Evolutionary conservation across 768 basidiomycete species (phyloP).

Genomic region (Coprinopsis marcescibilis): DNA sequence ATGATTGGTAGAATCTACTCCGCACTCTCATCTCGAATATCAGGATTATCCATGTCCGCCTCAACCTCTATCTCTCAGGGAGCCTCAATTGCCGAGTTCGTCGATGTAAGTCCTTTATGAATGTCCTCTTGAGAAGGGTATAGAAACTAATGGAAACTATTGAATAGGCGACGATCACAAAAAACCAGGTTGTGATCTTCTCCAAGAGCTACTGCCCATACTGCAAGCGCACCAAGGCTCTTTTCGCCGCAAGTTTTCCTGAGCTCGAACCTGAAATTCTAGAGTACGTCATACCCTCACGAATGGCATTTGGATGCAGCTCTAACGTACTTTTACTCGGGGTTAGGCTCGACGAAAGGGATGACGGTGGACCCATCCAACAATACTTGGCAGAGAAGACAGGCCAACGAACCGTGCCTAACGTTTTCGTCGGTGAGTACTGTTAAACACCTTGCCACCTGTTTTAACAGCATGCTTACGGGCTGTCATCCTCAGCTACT

Average conservation of each 20-base stretch:
- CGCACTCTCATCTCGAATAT: conserved; percentile 21
- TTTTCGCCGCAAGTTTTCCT: conserved; percentile 37
- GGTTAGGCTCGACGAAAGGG: conserved; percentile 49
- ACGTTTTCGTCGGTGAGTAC: conserved; percentile 66
- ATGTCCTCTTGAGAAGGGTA: not conserved
- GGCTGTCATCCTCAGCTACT: conserved; percentile 31
- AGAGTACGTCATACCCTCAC: conserved; percentile 35
- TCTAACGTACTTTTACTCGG: not conserved
- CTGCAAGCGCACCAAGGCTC: conserved; percentile 42
- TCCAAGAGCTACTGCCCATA: conserved; percentile 56
- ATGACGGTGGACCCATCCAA: conserved; percentile 62
- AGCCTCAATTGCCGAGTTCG: conserved; percentile 30
- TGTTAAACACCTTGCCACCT: not conserved
- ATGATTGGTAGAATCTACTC: conserved; percentile 25
- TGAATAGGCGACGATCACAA: conserved; percentile 37
- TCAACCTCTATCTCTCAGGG: conserved; percentile 27
- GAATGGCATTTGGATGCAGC: too few species aligned
- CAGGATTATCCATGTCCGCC: conserved; percentile 22
- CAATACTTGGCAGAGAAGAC: conserved; percentile 58
- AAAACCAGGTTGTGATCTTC: conserved; percentile 52
- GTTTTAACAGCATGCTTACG: not conserved
- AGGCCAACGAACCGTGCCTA: conserved; percentile 67
- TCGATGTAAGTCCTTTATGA: conserved; percentile 31
- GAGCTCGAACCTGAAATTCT: conserved; percentile 31
- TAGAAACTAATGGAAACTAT: conserved; percentile 4